Evolutionary conservation across 805 yeast species (phyloP).

Genomic region (Ogataea pignaliae): DNA sequence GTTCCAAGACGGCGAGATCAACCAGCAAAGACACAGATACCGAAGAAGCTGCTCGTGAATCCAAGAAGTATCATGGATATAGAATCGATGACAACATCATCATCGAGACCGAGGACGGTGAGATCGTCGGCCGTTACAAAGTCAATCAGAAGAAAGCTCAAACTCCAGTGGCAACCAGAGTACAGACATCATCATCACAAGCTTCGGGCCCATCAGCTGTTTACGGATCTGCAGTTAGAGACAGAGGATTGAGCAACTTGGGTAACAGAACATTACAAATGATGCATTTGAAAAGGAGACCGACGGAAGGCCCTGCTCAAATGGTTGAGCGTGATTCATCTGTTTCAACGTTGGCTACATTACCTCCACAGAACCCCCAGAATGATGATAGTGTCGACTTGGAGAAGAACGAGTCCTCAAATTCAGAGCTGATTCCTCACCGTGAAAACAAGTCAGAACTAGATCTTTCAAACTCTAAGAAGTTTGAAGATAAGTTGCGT

Average conservation of each 20-base stretch:
- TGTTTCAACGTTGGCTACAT: neutral
- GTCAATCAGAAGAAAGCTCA: conserved; percentile 45
- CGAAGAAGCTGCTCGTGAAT: neutral
- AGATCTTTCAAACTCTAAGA: conserved; percentile 5
- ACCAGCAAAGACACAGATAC: conserved; percentile 4
- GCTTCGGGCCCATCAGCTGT: neutral
- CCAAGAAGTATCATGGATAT: conserved; percentile 56
- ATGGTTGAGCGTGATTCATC: conserved; percentile 3
- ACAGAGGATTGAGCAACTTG: conserved; percentile 11
- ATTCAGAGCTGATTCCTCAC: conserved; percentile 21
- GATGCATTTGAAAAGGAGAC: conserved; percentile 23
- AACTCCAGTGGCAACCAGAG: neutral
- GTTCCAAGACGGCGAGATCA: conserved; percentile 7
- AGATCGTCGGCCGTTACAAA: conserved; percentile 75
- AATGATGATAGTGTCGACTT: conserved; percentile 11
- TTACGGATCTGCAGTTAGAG: neutral
- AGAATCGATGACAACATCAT: conserved; percentile 72
- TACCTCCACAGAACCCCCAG: neutral
- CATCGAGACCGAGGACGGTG: conserved; percentile 91
- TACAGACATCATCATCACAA: neutral
- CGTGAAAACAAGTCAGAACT: neutral
- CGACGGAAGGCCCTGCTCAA: conserved; percentile 2
- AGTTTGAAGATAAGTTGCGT: conserved; percentile 23
- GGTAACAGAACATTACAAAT: conserved; percentile 18
- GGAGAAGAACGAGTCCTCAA: conserved; percentile 17